Percentiles rank a stretch among this genome's conserved stretches.
These are phyloP conservation scores for Veloporphyrellus conicus DNA, from an alignment of 1,284 basidiomycete species.

Conservation along the genomic window DNA sequence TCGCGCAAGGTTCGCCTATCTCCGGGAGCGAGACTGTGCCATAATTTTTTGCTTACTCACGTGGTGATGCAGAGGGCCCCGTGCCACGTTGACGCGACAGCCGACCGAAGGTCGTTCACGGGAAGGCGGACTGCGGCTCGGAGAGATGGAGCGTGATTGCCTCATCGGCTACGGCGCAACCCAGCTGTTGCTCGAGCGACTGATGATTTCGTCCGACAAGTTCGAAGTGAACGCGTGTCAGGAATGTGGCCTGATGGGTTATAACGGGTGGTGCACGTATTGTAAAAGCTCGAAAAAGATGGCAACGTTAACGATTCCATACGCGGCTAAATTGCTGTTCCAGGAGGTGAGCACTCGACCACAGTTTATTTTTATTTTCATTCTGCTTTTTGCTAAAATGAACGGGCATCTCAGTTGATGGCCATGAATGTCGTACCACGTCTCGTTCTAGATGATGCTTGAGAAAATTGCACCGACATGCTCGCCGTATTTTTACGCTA, in stretches of 20 bases:
- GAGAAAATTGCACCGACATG: constrained; percentile 1
- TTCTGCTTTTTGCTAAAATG: constrained; percentile 2
- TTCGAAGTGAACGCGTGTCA: constrained; percentile 97
- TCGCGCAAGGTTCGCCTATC: constrained; percentile 69
- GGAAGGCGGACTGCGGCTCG: constrained; percentile 94
- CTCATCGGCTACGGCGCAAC: constrained; percentile 95
- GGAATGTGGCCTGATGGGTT: constrained; percentile 92
- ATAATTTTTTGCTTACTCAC: constrained; percentile 8
- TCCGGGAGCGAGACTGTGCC: constrained; percentile 7
- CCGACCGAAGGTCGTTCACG: constrained; percentile 97
- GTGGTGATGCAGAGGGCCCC: constrained; percentile 67
- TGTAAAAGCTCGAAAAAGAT: constrained; percentile 97
- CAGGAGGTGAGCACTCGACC: constrained; percentile 70
- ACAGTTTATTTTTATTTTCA: neutral
- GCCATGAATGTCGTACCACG: constrained; percentile 93
- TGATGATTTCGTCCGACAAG: constrained; percentile 97
- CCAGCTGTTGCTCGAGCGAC: constrained; percentile 89
- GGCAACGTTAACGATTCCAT: constrained; percentile 95
- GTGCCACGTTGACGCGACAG: constrained; percentile 94
- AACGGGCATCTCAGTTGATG: constrained; percentile 60
- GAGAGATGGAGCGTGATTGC: constrained; percentile 99
- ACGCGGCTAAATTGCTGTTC: constrained; percentile 95
- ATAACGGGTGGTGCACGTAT: constrained; percentile 93
- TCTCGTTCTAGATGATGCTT: constrained; percentile 76
- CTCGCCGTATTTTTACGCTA: neutral